Evolutionary conservation across 768 basidiomycete genomes (phyloP).

Genomic region (Russula brevipes): DNA sequence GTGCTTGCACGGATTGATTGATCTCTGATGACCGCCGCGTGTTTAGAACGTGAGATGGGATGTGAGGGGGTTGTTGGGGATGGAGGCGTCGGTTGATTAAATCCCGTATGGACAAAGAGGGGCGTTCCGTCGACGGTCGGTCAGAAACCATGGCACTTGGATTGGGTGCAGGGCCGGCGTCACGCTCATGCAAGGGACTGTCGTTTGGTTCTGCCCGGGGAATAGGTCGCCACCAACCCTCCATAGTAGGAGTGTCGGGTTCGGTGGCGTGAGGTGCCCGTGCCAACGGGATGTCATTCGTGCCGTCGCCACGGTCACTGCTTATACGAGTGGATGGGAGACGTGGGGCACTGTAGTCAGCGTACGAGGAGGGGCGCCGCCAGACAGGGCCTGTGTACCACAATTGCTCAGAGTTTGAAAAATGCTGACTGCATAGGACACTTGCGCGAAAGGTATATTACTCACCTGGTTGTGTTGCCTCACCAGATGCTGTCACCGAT

Average conservation of each 20-base stretch:
- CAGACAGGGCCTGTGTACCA: constrained; percentile 2
- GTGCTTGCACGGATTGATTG: constrained; percentile 6
- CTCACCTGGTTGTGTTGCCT: constrained; percentile 15
- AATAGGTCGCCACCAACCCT: constrained; percentile 19
- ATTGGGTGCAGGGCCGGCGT: not conserved
- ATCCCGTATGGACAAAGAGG: constrained; percentile 11
- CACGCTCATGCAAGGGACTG: constrained; percentile 13
- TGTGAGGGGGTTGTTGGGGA: constrained; percentile 14
- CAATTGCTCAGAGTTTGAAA: constrained; percentile 3
- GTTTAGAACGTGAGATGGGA: not conserved
- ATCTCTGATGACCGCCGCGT: constrained; percentile 13
- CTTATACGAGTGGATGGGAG: not conserved
- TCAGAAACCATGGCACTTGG: not conserved
- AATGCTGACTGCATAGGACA: not conserved
- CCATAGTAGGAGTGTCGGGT: not conserved
- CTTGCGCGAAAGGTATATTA: not conserved
- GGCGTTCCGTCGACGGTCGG: constrained; percentile 7
- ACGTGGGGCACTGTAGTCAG: constrained; percentile 1
- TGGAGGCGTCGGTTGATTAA: constrained; percentile 6
- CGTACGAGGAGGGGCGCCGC: constrained; percentile 9
- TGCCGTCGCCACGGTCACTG: constrained; percentile 3
- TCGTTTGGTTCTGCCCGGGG: constrained; percentile 17
- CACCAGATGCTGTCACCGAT: not conserved
- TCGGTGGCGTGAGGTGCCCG: constrained; percentile 8
- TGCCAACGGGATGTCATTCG: constrained; percentile 1